Base-by-base conservation (phyloP, 805 yeast species). In the Pichia rugopelliculosa region DNA sequence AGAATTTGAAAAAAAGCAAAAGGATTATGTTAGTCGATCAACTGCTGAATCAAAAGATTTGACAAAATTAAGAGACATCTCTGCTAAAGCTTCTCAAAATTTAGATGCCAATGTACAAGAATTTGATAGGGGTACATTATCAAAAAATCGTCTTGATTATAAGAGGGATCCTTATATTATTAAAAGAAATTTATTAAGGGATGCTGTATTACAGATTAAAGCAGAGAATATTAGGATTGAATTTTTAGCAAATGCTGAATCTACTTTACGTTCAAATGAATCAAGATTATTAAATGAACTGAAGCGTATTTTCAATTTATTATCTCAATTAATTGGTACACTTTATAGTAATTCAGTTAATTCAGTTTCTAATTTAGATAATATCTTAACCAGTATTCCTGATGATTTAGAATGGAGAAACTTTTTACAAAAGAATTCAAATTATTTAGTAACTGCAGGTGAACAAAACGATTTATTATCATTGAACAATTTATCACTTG, bases 211-310 rank as follows among this genome's bases (percentile, higher is more conserved):
- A 25, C 80, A 76, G 59, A 54, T 76, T 25, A 59, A 59, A 37
- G 68, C 68, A 53, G 81, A 77, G 56, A 74, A 76, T 56, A 53
- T 56, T 22, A 74, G 72, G 50, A 60, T 71, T 21, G 77, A 73
- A 48, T 71, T 73, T 36, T 61, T 77, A 24, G 60, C 67, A 41
- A 59, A 65, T 43, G 62, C 66, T 44, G 80, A 76, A 63, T 56
- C 58, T 44, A 62, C 67, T 34, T 60, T 74, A 42, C 61, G 61
- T 50, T 57, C 70, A 5, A 57, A 70, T 34, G 82, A 76, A 56
- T 44, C 56, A n/a, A 76, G 73, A 52, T 60, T 74, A 23, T 57
- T 73, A 39, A 66, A 65, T 44, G 68, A 67, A 10, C 52, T 76
- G 42, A 71, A 73, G 48, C 69, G 70, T 42, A 56, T 69, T 10